Base-by-base conservation (phyloP, 2,329 filamentous ascomycete species). In the Claviceps pazoutovae region DNA sequence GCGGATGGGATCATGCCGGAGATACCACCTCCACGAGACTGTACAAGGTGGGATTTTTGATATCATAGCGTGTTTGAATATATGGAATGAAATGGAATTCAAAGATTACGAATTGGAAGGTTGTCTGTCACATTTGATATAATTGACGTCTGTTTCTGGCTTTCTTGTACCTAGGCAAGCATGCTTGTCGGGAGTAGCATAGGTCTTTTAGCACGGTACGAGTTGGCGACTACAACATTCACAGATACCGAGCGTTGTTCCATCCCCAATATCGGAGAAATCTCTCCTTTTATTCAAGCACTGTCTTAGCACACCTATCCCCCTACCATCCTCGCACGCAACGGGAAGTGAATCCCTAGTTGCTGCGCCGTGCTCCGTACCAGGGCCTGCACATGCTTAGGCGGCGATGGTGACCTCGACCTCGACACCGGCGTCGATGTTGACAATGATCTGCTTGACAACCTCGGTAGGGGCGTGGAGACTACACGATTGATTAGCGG, bases 381-480 rank as follows among this genome's bases (percentile, higher is more conserved):
- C 47, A 16, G 14, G 37, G 17, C 41, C 44, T 38, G 49, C 41
- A 13, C 36, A 14, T 59, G 56, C 60, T 75, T 86, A 88, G 70
- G 87, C 86, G 69, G 87, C 87, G 69, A 93, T 93, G 70, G 87
- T 93, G 65, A 93, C 87, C 80, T 93, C 87, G 64, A 93, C 87
- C 80, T 93, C 87, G 68, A 93, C 87, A 77, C 87, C 87, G 60
- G 87, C 87, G 78, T 93, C 87, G 71, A 93, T 93, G 79, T 93
- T 94, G 79, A 93, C 86, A 71, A 93, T 93, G 79, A 93, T 90
- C 75, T 88, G 84, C 84, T 94, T 94, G 77, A 94, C 87, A 61
- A 91, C 84, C 83, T 98, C 93, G 67, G 93, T 98, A 58, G 93
- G 93, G 65, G 93, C 93, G 76, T 94, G 90, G 62, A 98, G 79